phyloP scores from a whole-genome alignment of 306 rosid species.

The Quercus glauca region DNA sequence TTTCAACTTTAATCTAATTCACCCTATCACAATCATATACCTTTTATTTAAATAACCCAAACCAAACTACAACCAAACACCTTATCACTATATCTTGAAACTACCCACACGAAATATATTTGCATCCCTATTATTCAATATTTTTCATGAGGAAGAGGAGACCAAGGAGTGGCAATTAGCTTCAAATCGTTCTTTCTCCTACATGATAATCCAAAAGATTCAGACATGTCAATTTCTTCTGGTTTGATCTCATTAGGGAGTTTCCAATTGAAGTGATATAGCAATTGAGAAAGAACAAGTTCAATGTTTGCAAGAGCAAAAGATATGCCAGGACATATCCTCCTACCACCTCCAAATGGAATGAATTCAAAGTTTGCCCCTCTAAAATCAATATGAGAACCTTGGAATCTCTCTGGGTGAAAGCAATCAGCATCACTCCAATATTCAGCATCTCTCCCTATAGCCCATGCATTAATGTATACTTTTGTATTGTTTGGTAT shows the following conservation, averaged over 20 bases:
- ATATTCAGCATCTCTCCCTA: conserved; percentile 36
- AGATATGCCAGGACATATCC: neutral
- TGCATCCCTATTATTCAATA: neutral
- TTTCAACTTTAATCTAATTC: neutral
- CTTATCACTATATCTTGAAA: no score
- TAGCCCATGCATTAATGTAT: conserved; percentile 35
- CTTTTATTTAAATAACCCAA: no score
- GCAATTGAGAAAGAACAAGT: conserved; percentile 4
- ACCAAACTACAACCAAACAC: no score
- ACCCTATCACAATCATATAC: no score
- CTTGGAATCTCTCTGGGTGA: conserved; percentile 3
- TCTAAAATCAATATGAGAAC: neutral
- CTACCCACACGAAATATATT: no score
- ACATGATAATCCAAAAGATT: neutral
- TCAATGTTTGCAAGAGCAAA: neutral
- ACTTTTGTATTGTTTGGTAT: conserved; percentile 26
- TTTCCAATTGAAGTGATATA: conserved; percentile 13
- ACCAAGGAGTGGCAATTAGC: neutral
- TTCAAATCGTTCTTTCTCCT: neutral
- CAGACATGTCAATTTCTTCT: conserved; percentile 20
- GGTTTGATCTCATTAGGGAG: neutral
- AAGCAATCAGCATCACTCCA: conserved; percentile 31
- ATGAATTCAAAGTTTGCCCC: neutral
- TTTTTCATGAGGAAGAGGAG: neutral
- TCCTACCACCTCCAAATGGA: conserved; percentile 39